Evolutionary conservation across 768 basidiomycete genomes (phyloP), one percentile per base, ranked within the genome.

Genomic region (Cystofilobasidium ferigula): DNA sequence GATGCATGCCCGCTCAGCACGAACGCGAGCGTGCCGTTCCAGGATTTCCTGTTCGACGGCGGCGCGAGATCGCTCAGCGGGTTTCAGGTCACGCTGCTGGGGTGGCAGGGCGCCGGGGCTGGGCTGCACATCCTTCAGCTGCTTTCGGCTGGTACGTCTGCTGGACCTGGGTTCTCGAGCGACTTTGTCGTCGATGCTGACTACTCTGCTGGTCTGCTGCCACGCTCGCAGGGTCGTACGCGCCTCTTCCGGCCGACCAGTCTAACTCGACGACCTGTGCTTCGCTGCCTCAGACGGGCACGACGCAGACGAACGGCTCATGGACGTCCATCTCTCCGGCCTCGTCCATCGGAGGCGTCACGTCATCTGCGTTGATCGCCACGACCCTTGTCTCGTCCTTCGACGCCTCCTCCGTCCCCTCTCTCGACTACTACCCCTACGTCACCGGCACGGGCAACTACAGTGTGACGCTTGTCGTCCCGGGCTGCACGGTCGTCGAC

Each of bases 81-180:
- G 58, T 83, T 95, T 69, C 86, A 93, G 75, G 79, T 99, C 72
- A 86, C 84, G 62, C 79, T 98, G 24, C 83, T 85, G 10, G 77
- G 80, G 56, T 94, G 86, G 81, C 81, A 78, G 53, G 94, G 92
- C 42, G 76, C 79, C 12, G 82, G 84, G 10, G 82, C 89, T 4
- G 95, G 93, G 48, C 77, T 99, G 38, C 91, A 94, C 74, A 80
- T 95, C 59, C 74, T 98, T n/a, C 90, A 98, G 72, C 79, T 98
- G 20, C 83, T 99, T 24, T 92, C 90, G 3, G 86, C 89, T 22
- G 95, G 94, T 67, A 63, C 70, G 69, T 72, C 53, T n/a, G n/a
- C n/a, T n/a, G n/a, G n/a, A n/a, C n/a, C n/a, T n/a, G n/a, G n/a
- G n/a, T n/a, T n/a, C n/a, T n/a, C n/a, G n/a, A n/a, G n/a, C n/a